Percentiles rank a stretch among this genome's conserved stretches.
phyloP scores from a whole-genome alignment of 345 rosid species.

The Salix udensis region DNA sequence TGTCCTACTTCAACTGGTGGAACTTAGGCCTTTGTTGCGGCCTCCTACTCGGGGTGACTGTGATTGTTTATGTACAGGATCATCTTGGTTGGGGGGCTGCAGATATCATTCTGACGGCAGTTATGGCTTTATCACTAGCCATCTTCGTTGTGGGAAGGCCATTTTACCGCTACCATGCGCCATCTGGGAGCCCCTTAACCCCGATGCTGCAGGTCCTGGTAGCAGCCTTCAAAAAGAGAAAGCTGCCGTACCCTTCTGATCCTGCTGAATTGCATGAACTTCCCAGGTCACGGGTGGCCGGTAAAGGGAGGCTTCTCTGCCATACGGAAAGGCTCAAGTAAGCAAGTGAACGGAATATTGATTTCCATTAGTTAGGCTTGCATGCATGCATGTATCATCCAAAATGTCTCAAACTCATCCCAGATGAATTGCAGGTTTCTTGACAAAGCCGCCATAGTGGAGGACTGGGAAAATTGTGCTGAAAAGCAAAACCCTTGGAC shows the following conservation, averaged over 20 bases:
- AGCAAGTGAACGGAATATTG: conserved; percentile 9
- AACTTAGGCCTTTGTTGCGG: conserved; percentile 71
- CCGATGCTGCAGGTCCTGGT: conserved; percentile 76
- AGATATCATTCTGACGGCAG: conserved; percentile 54
- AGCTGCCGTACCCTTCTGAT: conserved; percentile 51
- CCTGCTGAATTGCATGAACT: conserved; percentile 54
- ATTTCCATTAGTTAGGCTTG: not conserved
- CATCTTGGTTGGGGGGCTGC: conserved; percentile 79
- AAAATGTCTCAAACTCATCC: not conserved
- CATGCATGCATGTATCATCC: not conserved
- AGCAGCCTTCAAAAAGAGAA: conserved; percentile 72
- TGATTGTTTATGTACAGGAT: conserved; percentile 70
- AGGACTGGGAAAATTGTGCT: conserved; percentile 27
- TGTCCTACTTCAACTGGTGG: conserved; percentile 99
- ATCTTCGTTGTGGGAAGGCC: conserved; percentile 67
- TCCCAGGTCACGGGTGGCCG: conserved; percentile 33
- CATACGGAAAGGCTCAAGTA: conserved; percentile 71
- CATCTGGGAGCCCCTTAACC: conserved; percentile 77
- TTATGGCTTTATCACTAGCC: conserved; percentile 58
- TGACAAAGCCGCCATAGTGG: conserved; percentile 78
- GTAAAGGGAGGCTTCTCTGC: conserved; percentile 53
- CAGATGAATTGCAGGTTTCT: conserved; percentile 57
- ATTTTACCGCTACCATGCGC: conserved; percentile 59
- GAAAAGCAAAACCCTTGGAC: conserved; percentile 64
- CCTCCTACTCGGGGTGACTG: conserved; percentile 67